Evolutionary conservation across 1,139 yeast species (phyloP).

Genomic region (Sugiyamaella pinicola): DNA sequence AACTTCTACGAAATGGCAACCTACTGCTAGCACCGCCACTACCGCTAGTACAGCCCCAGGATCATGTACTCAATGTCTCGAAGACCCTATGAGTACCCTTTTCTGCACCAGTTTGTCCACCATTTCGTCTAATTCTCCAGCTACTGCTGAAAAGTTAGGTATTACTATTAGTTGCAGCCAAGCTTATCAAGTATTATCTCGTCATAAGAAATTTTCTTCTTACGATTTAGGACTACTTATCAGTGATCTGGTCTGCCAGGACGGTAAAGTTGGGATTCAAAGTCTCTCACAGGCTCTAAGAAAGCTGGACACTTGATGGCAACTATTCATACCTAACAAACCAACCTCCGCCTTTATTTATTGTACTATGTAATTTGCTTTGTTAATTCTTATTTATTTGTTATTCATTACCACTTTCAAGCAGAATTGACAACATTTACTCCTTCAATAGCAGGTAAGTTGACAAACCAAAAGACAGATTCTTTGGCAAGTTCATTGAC

Average conservation of each 20-base stretch:
- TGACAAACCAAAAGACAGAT: slow-evolving; percentile 77
- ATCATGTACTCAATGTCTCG: slow-evolving; percentile 72
- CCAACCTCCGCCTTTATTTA: no score
- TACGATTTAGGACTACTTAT: slow-evolving; percentile 72
- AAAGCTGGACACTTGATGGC: slow-evolving; percentile 53
- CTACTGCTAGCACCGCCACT: not conserved
- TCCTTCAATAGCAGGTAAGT: slow-evolving; percentile 69
- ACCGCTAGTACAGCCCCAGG: slow-evolving; percentile 67
- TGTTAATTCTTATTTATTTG: not conserved
- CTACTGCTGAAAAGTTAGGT: slow-evolving; percentile 7
- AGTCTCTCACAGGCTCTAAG: slow-evolving; percentile 72
- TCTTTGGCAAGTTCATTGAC: slow-evolving; percentile 61
- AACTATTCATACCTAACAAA: no score
- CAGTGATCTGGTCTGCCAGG: slow-evolving; percentile 69
- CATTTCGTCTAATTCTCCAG: not conserved
- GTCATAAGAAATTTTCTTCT: slow-evolving; percentile 69
- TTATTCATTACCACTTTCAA: not conserved
- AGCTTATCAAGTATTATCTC: slow-evolving; percentile 75
- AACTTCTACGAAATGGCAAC: not conserved
- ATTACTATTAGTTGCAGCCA: slow-evolving; percentile 77
- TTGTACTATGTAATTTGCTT: no score
- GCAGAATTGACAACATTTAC: slow-evolving; percentile 42
- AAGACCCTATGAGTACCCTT: slow-evolving; percentile 77
- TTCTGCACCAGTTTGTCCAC: slow-evolving; percentile 74
- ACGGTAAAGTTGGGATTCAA: slow-evolving; percentile 75